These are phyloP conservation scores for Phoenix roebelenii DNA, from an alignment of 176 grass and related monocot genomes.

Conservation along the genomic window DNA sequence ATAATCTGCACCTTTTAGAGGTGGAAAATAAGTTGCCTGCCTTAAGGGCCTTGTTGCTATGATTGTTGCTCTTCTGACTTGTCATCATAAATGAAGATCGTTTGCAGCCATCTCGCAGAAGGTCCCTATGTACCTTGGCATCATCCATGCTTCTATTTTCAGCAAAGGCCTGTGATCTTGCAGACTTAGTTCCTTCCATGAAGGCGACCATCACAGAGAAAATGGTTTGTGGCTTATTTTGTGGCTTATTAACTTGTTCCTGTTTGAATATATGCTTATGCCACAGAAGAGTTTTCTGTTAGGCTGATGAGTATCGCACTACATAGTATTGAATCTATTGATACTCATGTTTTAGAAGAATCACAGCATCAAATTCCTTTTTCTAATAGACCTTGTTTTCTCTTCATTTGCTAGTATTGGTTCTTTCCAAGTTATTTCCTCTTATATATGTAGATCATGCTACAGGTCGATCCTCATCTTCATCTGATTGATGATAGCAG, in stretches of 20 bases:
- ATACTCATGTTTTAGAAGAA: no score
- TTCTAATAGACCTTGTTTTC: no score
- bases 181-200: slow-evolving; percentile 40
- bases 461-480: slow-evolving; percentile 84
- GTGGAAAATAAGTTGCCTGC: no score
- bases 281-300: no score
- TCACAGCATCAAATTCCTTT: no score
- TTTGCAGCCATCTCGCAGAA: slow-evolving; percentile 72
- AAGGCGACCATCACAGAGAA: slow-evolving; percentile 35
- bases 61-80: slow-evolving; percentile 3
- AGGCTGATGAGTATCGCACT: no score
- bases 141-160: slow-evolving; percentile 84
- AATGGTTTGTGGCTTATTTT: slow-evolving; percentile 60
- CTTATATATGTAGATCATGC: slow-evolving; percentile 17
- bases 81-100: slow-evolving; percentile 35
- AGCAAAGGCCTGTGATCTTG: slow-evolving; percentile 46
- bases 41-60: no score
- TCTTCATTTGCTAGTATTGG: no score
- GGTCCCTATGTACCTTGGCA: slow-evolving; percentile 79
- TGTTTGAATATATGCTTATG: slow-evolving; percentile 2
- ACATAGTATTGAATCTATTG: no score
- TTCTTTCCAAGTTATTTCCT: neutral
- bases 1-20: no score
- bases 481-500: slow-evolving; percentile 46
- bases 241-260: slow-evolving; percentile 31